Conservation (phyloP, 768 basidiomycete genomes). For the Lactarius sp. region DNA sequence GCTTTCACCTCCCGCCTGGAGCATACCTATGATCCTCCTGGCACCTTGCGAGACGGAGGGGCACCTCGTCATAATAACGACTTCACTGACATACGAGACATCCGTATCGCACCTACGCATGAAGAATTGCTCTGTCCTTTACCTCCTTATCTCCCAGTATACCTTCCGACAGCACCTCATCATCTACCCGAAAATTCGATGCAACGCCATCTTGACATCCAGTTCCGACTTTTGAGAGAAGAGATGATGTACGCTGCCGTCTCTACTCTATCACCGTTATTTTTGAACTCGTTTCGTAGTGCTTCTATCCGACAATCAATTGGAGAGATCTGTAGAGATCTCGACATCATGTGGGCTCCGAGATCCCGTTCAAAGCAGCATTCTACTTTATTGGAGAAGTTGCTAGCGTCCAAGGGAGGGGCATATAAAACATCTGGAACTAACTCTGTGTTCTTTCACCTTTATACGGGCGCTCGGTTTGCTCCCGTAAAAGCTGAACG, state of each 20-base stretch:
- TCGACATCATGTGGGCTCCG: constrained; percentile 20
- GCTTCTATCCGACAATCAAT: constrained; percentile 26
- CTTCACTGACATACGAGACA: constrained; percentile 46
- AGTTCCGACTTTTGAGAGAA: constrained; percentile 70
- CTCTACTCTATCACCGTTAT: neutral
- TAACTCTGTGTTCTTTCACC: constrained; percentile 54
- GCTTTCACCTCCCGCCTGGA: constrained; percentile 37
- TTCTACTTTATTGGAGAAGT: constrained; percentile 39
- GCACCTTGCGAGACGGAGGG: constrained; percentile 43
- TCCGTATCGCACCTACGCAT: constrained; percentile 68
- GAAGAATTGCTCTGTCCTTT: constrained; percentile 49
- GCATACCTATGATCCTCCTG: constrained; percentile 52
- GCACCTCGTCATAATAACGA: constrained; percentile 66
- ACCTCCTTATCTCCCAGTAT: constrained; percentile 58
- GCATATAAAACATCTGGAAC: constrained; percentile 45
- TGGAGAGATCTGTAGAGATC: constrained; percentile 20
- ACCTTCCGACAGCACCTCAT: constrained; percentile 56
- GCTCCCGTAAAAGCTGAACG: constrained; percentile 43
- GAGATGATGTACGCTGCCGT: constrained; percentile 51
- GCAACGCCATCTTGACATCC: constrained; percentile 63
- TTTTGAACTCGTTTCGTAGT: constrained; percentile 12
- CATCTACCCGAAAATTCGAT: constrained; percentile 53
- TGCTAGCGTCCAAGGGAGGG: constrained; percentile 53
- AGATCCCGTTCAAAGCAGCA: neutral
- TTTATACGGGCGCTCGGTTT: constrained; percentile 54